Conservation (phyloP, 305 asterid genomes). For the Plantago coronopus region DNA sequence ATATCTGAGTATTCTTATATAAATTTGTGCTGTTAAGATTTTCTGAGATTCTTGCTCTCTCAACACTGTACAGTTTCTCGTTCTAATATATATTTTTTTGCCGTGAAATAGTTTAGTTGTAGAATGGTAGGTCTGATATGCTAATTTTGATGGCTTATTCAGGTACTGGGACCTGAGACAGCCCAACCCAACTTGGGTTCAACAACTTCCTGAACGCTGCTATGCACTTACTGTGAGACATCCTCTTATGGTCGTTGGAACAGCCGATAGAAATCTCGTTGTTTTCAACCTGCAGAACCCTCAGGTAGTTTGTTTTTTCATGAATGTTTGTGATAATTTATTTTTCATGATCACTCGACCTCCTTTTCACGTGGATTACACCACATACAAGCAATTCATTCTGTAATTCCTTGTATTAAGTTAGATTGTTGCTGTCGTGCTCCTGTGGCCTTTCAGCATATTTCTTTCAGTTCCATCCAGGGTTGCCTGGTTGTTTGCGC, state of each 20-base stretch:
- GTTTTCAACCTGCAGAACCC: conserved; percentile 92
- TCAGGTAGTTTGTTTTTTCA: conserved; percentile 52
- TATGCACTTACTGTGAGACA: conserved; percentile 79
- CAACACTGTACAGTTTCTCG: conserved; percentile 11
- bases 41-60: conserved; percentile 3
- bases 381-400: too few species aligned
- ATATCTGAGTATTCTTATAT: not conserved
- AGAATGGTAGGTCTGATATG: conserved; percentile 5
- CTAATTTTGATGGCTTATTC: conserved; percentile 24
- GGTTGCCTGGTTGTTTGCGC: too few species aligned
- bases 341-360: conserved; percentile 3
- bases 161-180: conserved; percentile 98
- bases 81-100: conserved; percentile 7
- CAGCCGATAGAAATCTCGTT: conserved; percentile 75
- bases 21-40: conserved; percentile 1
- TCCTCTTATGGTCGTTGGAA: conserved; percentile 93
- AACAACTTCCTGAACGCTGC: conserved; percentile 93
- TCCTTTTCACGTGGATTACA: not conserved
- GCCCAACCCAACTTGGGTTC: conserved; percentile 78
- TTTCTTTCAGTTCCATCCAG: conserved; percentile 3
- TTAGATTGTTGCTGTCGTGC: not conserved
- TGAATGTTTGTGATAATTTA: conserved; percentile 14
- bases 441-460: conserved; percentile 5
- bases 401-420: not conserved
- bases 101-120: not conserved